Conservation (phyloP, 176 grass and related monocot species). For the Puya raimondii region DNA sequence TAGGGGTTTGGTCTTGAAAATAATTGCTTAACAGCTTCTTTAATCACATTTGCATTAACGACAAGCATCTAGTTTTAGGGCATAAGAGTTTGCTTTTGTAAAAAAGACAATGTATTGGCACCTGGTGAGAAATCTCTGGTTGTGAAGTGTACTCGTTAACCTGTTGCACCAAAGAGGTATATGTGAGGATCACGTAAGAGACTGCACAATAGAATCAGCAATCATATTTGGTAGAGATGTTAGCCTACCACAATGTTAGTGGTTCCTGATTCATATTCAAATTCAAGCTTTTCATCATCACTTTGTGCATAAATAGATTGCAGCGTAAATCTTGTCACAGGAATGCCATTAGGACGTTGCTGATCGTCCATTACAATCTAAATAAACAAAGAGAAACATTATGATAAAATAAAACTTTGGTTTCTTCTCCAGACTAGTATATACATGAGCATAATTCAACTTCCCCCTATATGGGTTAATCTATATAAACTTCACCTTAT, state of each 20-base stretch:
- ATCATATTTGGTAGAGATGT: slow-evolving; percentile 18
- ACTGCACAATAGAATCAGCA: slow-evolving; percentile 10
- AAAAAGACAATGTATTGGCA: slow-evolving; percentile 19
- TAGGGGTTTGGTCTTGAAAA: too few species aligned
- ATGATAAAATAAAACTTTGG: not conserved
- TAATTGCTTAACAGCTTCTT: not conserved
- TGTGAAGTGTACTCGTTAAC: slow-evolving; percentile 81
- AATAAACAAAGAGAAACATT: slow-evolving; percentile 18
- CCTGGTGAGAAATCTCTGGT: slow-evolving; percentile 81
- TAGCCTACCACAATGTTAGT: slow-evolving; percentile 68
- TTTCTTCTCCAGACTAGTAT: not conserved
- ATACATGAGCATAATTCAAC: not conserved
- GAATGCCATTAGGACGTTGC: slow-evolving; percentile 82
- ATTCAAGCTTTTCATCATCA: slow-evolving; percentile 96
- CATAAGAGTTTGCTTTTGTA: not conserved
- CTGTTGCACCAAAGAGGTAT: slow-evolving; percentile 28
- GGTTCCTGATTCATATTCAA: slow-evolving; percentile 98
- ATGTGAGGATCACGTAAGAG: slow-evolving; percentile 12
- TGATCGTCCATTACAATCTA: slow-evolving; percentile 99
- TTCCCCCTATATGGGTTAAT: not conserved
- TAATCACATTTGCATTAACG: not conserved
- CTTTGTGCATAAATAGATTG: slow-evolving; percentile 93
- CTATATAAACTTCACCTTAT: slow-evolving; percentile 49
- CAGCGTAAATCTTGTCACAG: slow-evolving; percentile 78
- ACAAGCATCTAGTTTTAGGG: slow-evolving; percentile 2